Base-by-base conservation (phyloP, 2,329 filamentous ascomycete genomes). In the Phaeosphaeria sp. region DNA sequence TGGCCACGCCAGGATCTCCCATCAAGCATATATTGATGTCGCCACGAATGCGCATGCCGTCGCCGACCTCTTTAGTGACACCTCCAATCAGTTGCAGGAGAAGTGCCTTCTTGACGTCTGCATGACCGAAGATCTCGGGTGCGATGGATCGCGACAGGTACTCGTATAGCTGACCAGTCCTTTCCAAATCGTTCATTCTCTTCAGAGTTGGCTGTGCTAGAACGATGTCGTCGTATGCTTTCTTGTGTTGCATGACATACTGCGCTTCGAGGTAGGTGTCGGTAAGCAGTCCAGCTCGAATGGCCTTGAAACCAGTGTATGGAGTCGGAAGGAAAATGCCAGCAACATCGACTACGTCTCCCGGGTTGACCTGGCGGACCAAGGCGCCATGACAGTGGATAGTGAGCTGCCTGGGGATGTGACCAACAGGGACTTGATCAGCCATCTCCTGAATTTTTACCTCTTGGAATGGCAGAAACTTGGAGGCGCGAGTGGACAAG, bases 1-100 rank as follows among this genome's bases (percentile, higher is more conserved):
- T 99, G 81, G 95, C 95, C 74, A 99, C 95, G 92, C 95, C 95
- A 75, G 95, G 95, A 74, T 99, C 95, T 84, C 95, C 95, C 95
- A 99, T 99, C 73, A 99, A 82, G 77, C 95, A 98, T 62, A 99
- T 90, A 80, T 99, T 99, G 83, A 99, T 96, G 74, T 99, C 95
- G 71, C 95, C 95, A 84, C 95, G 92, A 75, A 99, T 99, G 72
- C 93, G 91, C 95, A 99, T 98, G 59, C 95, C 95, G 73, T 99
- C 95, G 51, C 93, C 93, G 86, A 98, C 96, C 73, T 95, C 90
- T 79, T 99, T 99, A 3, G 89, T 95, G 1, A 97, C 94, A 81
- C 95, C 95, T 60, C 95, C 95, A 65, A 99, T 97, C 33, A 99
- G 87, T 27, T 98, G 88, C 5, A 99, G 84, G n/a, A 99, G 86